Evolutionary conservation across 257 asterid genomes (phyloP).

Genomic region (Echium plantagineum): DNA sequence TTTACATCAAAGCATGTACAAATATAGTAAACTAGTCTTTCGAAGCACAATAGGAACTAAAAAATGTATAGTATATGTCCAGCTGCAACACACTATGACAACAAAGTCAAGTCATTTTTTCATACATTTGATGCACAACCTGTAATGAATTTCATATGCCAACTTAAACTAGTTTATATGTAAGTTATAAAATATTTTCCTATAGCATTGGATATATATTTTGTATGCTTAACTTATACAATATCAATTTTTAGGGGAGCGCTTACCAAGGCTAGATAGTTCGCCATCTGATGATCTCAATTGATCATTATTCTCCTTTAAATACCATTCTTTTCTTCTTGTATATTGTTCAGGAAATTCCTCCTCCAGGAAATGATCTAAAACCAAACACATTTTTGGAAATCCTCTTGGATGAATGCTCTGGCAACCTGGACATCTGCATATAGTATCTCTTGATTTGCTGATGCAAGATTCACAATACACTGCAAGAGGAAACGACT

Average conservation of each 20-base stretch:
- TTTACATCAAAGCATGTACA: no score
- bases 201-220: neutral
- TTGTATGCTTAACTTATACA: neutral
- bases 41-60: no score
- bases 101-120: no score
- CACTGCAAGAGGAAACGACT: constrained; percentile 31
- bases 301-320: constrained; percentile 7
- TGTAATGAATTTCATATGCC: no score
- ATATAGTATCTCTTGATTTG: constrained; percentile 21
- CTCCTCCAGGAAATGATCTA: constrained; percentile 52
- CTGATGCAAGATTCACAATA: constrained; percentile 51
- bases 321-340: constrained; percentile 29
- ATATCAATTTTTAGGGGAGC: neutral
- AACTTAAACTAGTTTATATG: no score
- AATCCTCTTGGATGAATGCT: constrained; percentile 50
- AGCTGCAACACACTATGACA: no score
- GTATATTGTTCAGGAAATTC: constrained; percentile 38
- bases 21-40: no score
- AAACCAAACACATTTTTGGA: constrained; percentile 51
- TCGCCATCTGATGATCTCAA: constrained; percentile 30
- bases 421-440: constrained; percentile 50
- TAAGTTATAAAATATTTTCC: no score
- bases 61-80: no score
- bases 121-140: no score
- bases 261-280: neutral